These are phyloP conservation scores for Arthrinium puccinioides DNA, from an alignment of 2,329 filamentous ascomycete species.

Conservation along the genomic window DNA sequence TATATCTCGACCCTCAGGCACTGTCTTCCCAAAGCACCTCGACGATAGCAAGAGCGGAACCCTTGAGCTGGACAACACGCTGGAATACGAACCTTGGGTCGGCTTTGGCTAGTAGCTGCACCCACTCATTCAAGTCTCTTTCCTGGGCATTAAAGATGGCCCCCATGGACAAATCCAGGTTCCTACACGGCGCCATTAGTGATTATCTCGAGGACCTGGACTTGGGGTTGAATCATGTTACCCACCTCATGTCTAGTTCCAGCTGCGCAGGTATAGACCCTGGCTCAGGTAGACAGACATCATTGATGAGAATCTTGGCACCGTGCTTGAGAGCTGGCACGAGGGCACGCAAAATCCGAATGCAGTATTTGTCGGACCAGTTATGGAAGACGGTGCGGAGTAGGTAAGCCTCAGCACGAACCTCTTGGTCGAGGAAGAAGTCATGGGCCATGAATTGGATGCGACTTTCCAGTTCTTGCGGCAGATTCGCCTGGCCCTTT, in stretches of 20 bases:
- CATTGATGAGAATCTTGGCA: neutral
- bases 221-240: neutral
- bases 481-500: neutral
- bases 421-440: neutral
- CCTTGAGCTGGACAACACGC: neutral
- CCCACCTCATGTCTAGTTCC: neutral
- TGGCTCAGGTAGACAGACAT: neutral
- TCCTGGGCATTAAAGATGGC: neutral
- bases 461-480: neutral
- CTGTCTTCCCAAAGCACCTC: neutral
- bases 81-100: neutral
- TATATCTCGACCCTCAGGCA: too few relatives aligned
- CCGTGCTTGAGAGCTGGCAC: neutral
- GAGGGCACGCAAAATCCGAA: neutral
- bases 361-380: constrained; percentile 1
- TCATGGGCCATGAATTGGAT: neutral
- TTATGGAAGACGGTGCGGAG: neutral
- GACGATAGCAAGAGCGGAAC: neutral
- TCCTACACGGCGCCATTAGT: neutral
- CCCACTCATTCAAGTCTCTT: neutral
- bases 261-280: neutral
- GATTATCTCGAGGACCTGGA: neutral
- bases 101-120: neutral
- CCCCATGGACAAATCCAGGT: neutral
- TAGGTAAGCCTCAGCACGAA: neutral